Evolutionary conservation across 2,329 filamentous ascomycete genomes (phyloP), one percentile per base, ranked within the genome.

Genomic region (Orbilia oligospora): DNA sequence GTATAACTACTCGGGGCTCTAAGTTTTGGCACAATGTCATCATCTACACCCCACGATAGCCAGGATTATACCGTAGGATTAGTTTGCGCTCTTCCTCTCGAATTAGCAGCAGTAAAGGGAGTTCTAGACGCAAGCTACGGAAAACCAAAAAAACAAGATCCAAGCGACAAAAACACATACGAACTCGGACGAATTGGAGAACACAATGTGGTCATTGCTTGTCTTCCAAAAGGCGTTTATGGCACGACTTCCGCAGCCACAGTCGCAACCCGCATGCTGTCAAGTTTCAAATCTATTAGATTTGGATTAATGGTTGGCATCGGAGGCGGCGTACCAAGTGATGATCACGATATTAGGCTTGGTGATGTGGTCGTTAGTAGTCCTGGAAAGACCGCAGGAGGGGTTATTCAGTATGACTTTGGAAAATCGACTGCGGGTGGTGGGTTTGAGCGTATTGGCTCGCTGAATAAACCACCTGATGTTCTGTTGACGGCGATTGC

Each of bases 181-280:
- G 76, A 80, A 48, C 58, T 83, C 1, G 82, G 83, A 30, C 63
- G 81, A n/a, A 68, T 83, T 0, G 73, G 71, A n/a, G 80, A 81
- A 33, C 81, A 83, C 38, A 79, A 82, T 24, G 64, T 82, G 14
- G 81, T 83, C 8, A 78, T 83, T 14, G 81, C 82, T 0, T 84
- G 81, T 30, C 81, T 83, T 1, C 80, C 82, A 22, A 44, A 44
- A 0, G 80, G 81, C 1, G 72, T 51, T 16, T 79, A 82, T 41
- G 82, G 82, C 0, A 83, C 82, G 51, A 80, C 80, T 0, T 73
- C 80, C 6, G 82, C 82, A 0, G 81, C 82, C 9, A 80, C 66
- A 10, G 82, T 82, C n/a, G 81, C 81, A 1, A 80, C 80, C 1
- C 80, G 83, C 38, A 72, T 83, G 20, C 53, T 73, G 0, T 80